Evolutionary conservation across 805 yeast genomes (phyloP), one percentile per base, ranked within the genome.

Genomic region (Candida xiaguanensis): DNA sequence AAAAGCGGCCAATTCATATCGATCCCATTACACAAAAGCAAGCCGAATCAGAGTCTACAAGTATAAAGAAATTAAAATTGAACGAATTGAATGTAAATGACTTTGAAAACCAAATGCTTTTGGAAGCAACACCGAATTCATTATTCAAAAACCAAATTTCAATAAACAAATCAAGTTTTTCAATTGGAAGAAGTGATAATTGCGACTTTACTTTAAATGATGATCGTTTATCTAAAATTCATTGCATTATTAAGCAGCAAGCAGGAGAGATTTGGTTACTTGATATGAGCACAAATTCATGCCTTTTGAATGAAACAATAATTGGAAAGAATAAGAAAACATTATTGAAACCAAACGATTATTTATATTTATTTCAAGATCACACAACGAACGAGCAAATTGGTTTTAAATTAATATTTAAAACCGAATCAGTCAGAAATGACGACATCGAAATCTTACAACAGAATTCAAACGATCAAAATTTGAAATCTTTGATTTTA

Each of bases 261-360:
- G 61, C 80, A 6, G 85, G 81, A 41, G 89, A 81, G 53, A 68
- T 85, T 12, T 88, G 95, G 95, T 63, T 90, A 22, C 61, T 85
- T 34, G 96, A 89, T 49, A 75, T 70, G 45, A 83, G 93, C 40
- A 78, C 95, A 0, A 90, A 89, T 58, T 82, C 86, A 2, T 85
- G 96, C 54, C 77, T 68, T 49, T 74, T 90, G 6, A 85, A 88
- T 51, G 74, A 75, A 6, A 58, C 63, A 6, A 70, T 70, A 35
- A 55, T 86, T 33, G 82, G 83, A 0, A 77, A 78, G 43, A 82
- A 83, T 2, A 69, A 74, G 23, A 86, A 85, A 49, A 72, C 70
- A 0, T 70, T 77, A 39, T 51, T 90, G 1, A 77, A 68, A 50
- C 69, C 82, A 44, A 83, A 83, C 0, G 96, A 88, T 56, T 67